Evolutionary conservation across 306 rosid species (phyloP).

Genomic region (Spatholobus suberectus): DNA sequence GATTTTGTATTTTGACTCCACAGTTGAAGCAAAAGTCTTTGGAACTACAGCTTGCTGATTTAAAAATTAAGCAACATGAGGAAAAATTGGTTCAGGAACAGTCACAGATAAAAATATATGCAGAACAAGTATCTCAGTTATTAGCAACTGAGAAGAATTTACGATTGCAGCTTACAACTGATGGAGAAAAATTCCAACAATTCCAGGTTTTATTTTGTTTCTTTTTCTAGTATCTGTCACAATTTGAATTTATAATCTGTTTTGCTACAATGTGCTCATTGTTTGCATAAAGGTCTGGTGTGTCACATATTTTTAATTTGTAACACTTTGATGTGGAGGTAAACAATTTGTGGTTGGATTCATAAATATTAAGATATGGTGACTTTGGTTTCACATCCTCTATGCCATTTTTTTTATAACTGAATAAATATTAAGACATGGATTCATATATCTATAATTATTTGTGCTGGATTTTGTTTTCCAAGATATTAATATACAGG

Average conservation of each 20-base stretch:
- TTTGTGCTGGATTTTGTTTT: slow-evolving; percentile 1
- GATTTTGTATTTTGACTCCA: slow-evolving; percentile 47
- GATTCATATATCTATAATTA: neutral
- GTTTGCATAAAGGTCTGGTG: slow-evolving; percentile 28
- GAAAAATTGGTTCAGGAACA: slow-evolving; percentile 86
- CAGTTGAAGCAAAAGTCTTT: slow-evolving; percentile 90
- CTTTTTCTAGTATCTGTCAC: slow-evolving; percentile 15
- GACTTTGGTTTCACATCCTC: slow-evolving; percentile 6
- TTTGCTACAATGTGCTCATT: slow-evolving; percentile 17
- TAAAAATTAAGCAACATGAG: slow-evolving; percentile 84
- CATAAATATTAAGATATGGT: neutral
- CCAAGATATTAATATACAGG: neutral
- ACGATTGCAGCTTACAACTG: slow-evolving; percentile 84
- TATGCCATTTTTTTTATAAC: neutral
- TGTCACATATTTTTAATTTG: neutral
- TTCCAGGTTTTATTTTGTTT: slow-evolving; percentile 70
- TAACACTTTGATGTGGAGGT: slow-evolving; percentile 3
- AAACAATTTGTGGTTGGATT: slow-evolving; percentile 20
- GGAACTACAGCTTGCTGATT: slow-evolving; percentile 93
- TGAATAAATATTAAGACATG: neutral
- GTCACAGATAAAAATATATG: slow-evolving; percentile 88
- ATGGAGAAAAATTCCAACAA: slow-evolving; percentile 95
- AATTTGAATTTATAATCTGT: slow-evolving; percentile 18
- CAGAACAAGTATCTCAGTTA: slow-evolving; percentile 88
- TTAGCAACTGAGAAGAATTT: slow-evolving; percentile 84